Percentiles rank a stretch among this genome's conserved stretches.
Evolutionary conservation across 2,329 filamentous ascomycete species (phyloP).

Genomic region (Ophioceras dolichostomum): DNA sequence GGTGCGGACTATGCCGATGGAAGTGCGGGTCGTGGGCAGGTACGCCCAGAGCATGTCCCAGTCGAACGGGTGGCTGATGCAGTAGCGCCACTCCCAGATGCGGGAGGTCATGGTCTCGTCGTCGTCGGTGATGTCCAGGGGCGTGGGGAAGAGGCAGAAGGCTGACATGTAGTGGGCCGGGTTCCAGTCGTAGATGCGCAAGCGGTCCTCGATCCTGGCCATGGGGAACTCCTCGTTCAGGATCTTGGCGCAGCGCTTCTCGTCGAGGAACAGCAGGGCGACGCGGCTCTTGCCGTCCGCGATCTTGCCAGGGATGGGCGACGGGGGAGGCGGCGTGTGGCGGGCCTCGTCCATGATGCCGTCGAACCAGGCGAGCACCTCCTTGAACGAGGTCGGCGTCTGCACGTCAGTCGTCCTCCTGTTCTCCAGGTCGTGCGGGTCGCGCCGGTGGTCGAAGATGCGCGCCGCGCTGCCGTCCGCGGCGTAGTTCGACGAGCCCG

Average conservation of each 20-base stretch:
- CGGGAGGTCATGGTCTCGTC: background rate
- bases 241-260: background rate
- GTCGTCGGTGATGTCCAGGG: background rate
- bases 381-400: background rate
- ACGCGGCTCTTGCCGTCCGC: background rate
- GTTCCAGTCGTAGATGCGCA: constrained; percentile 2
- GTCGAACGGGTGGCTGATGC: constrained; percentile 6
- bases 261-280: background rate
- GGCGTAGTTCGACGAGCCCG: background rate
- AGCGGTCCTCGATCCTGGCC: background rate
- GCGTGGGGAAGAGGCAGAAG: constrained; percentile 3
- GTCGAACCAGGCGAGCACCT: background rate
- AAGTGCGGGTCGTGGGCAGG: constrained; percentile 3
- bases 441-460: background rate
- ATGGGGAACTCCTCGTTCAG: background rate
- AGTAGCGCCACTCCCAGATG: constrained; percentile 3
- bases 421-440: background rate
- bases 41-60: constrained; percentile 6
- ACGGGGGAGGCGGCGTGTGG: background rate
- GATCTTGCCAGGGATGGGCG: background rate
- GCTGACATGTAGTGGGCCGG: constrained; percentile 4
- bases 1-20: constrained; percentile 4
- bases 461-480: background rate
- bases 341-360: background rate
- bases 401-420: background rate